Evolutionary conservation across 2,329 filamentous ascomycete genomes (phyloP).

Genomic region (Fusarium vanettenii): DNA sequence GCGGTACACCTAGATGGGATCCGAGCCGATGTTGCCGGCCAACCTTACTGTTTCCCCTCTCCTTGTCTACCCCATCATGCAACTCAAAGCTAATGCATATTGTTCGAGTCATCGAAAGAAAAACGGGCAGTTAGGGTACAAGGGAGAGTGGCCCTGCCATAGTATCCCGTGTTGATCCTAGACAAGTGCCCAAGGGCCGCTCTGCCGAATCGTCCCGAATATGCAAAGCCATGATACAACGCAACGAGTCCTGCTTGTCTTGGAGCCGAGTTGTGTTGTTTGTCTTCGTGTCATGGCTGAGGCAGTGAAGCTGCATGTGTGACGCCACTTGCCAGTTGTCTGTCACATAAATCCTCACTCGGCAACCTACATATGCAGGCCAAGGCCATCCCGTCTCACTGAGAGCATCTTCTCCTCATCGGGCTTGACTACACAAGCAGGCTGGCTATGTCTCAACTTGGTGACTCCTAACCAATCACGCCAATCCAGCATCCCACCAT

Average conservation of each 20-base stretch:
- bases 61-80: background rate
- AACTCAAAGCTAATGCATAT: background rate
- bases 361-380: background rate
- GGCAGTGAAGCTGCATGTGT: background rate
- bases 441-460: background rate
- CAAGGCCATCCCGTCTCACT: background rate
- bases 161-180: background rate
- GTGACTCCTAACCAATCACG: background rate
- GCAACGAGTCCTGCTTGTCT: background rate
- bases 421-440: background rate
- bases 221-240: background rate
- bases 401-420: background rate
- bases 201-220: background rate
- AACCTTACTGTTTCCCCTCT: background rate
- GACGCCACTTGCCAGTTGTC: background rate
- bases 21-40: background rate
- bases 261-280: background rate
- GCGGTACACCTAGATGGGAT: background rate
- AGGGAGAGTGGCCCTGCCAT: background rate
- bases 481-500: background rate
- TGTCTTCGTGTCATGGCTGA: background rate
- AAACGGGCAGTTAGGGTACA: background rate
- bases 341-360: background rate
- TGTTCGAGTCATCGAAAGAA: background rate
- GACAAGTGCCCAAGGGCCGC: background rate